Evolutionary conservation across 495 filamentous ascomycete genomes (phyloP).

Genomic region (Tuber indicum): DNA sequence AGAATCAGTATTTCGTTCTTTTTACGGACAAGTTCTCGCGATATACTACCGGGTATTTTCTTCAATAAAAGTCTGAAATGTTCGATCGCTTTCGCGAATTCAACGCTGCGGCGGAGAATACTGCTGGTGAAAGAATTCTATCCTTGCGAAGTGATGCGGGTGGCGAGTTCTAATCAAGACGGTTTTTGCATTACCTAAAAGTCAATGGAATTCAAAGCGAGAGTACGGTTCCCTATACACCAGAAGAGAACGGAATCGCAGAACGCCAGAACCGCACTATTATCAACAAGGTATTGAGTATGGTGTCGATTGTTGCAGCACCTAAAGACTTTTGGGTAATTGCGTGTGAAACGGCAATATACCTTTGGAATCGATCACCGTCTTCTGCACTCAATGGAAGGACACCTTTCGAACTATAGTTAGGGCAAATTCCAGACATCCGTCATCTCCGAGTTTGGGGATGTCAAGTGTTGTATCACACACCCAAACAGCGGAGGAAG

Average conservation of each 20-base stretch:
- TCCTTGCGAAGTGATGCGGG: not conserved
- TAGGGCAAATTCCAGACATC: not conserved
- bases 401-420: not conserved
- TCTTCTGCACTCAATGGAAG: rapidly evolving
- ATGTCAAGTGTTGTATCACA: not conserved
- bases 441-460: not conserved
- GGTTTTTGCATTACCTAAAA: not conserved
- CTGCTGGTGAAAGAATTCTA: not conserved
- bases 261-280: not conserved
- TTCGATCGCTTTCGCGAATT: not conserved
- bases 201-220: rapidly evolving
- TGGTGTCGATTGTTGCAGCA: rapidly evolving
- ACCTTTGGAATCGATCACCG: not conserved
- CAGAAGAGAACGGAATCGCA: not conserved
- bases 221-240: not conserved
- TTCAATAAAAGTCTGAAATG: not conserved
- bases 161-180: rapidly evolving
- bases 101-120: not conserved
- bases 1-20: too few species aligned
- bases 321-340: not conserved
- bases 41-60: not conserved
- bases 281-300: not conserved
- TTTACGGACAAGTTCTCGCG: too few species aligned
- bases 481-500: too few species aligned
- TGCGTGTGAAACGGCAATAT: not conserved